phyloP scores from a whole-genome alignment of 2,329 filamentous ascomycete species.

The Fusarium zealandicum region DNA sequence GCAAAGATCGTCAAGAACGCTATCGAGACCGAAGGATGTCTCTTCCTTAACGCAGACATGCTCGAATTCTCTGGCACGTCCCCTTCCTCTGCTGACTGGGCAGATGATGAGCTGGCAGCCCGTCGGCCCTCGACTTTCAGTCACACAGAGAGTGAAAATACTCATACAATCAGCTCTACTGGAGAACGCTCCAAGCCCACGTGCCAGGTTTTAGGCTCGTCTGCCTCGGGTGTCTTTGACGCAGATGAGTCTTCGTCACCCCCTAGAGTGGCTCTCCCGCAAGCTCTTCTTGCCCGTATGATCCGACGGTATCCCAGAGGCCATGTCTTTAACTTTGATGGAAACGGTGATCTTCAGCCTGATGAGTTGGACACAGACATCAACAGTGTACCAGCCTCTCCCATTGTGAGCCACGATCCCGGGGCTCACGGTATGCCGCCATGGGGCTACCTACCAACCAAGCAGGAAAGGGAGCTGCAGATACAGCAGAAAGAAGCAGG shows the following conservation, averaged over 20 bases:
- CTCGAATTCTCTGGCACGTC: conserved; percentile 26
- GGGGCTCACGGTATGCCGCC: not conserved
- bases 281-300: conserved; percentile 51
- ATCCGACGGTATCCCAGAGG: conserved; percentile 55
- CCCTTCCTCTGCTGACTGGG: conserved; percentile 12
- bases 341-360: conserved; percentile 46
- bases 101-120: conserved; percentile 8
- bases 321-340: conserved; percentile 54
- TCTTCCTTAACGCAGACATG: conserved; percentile 47
- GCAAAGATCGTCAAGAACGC: conserved; percentile 53
- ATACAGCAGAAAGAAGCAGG: conserved; percentile 29
- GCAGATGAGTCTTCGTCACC: conserved; percentile 12
- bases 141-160: conserved; percentile 12
- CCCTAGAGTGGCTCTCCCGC: conserved; percentile 42
- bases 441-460: not conserved
- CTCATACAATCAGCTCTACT: conserved; percentile 16
- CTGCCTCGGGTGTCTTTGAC: not conserved
- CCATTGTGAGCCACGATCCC: not conserved
- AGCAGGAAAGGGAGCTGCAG: conserved; percentile 5
- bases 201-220: conserved; percentile 22
- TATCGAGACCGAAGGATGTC: conserved; percentile 50
- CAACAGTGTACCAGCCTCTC: fast-evolving
- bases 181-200: conserved; percentile 14
- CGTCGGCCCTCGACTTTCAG: conserved; percentile 20
- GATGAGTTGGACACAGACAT: conserved; percentile 43